Evolutionary conservation across 1,139 yeast genomes (phyloP).

Genomic region (Meyerozyma guilliermondii): DNA sequence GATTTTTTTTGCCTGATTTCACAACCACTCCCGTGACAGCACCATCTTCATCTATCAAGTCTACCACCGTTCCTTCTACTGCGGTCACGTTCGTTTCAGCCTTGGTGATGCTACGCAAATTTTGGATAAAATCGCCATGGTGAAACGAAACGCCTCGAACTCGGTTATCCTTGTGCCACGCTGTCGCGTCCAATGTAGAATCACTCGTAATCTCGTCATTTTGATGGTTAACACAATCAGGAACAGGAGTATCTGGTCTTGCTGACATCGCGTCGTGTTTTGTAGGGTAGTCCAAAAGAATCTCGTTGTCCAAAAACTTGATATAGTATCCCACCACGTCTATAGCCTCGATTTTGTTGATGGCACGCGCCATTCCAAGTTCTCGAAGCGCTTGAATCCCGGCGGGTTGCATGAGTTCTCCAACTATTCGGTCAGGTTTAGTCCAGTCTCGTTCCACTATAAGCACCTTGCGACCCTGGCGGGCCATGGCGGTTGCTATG

Average conservation of each 20-base stretch:
- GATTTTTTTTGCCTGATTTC: slow-evolving; percentile 19
- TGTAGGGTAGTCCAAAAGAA: slow-evolving; percentile 67
- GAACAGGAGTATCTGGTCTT: slow-evolving; percentile 45
- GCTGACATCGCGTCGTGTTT: slow-evolving; percentile 44
- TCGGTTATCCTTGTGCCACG: slow-evolving; percentile 57
- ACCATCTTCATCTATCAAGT: slow-evolving; percentile 45
- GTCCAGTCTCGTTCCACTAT: slow-evolving; percentile 84
- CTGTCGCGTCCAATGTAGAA: slow-evolving; percentile 39
- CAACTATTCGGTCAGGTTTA: slow-evolving; percentile 93
- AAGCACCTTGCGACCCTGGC: slow-evolving; percentile 78
- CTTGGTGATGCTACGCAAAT: slow-evolving; percentile 68
- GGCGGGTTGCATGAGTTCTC: slow-evolving; percentile 94
- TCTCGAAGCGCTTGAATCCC: slow-evolving; percentile 79
- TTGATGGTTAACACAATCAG: slow-evolving; percentile 48
- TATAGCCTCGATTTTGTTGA: slow-evolving; percentile 78
- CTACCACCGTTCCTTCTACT: slow-evolving; percentile 76
- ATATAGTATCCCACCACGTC: slow-evolving; percentile 79
- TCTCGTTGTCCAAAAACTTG: slow-evolving; percentile 52
- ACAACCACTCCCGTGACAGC: slow-evolving; percentile 65
- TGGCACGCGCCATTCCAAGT: slow-evolving; percentile 74
- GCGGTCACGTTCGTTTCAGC: slow-evolving; percentile 68
- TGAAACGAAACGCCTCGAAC: slow-evolving; percentile 85
- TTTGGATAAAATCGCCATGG: slow-evolving; percentile 82
- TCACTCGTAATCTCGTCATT: slow-evolving; percentile 53
- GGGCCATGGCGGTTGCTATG: slow-evolving; percentile 82